Conservation (phyloP, 2,329 filamentous ascomycete species). For the Fusarium buharicum region DNA sequence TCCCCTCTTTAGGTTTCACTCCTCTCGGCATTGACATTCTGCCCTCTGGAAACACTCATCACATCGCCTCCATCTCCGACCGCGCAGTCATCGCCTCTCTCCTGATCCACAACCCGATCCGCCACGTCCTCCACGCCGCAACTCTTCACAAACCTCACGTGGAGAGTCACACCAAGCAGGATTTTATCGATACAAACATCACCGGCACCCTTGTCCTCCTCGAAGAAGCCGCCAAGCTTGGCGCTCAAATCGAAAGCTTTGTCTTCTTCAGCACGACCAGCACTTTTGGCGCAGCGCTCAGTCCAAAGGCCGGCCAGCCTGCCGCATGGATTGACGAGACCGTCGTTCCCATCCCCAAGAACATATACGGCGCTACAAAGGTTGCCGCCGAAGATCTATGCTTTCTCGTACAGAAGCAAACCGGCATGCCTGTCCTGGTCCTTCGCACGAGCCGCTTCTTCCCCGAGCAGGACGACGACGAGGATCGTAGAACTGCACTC, state of each 20-base stretch:
- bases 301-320: constrained; percentile 49
- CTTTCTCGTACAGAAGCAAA: constrained; percentile 53
- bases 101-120: constrained; percentile 49
- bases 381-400: constrained; percentile 61
- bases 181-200: constrained; percentile 59
- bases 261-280: constrained; percentile 60
- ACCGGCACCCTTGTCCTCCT: constrained; percentile 56
- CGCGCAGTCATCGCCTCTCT: constrained; percentile 48
- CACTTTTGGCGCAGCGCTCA: constrained; percentile 55
- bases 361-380: constrained; percentile 62
- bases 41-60: constrained; percentile 50
- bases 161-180: constrained; percentile 55
- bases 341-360: constrained; percentile 56
- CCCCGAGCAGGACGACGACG: constrained; percentile 59
- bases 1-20: constrained; percentile 53
- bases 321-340: constrained; percentile 58
- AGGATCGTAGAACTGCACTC: constrained; percentile 50
- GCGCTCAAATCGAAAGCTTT: constrained; percentile 51
- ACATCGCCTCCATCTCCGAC: constrained; percentile 53
- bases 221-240: constrained; percentile 50
- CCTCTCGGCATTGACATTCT: constrained; percentile 59
- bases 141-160: constrained; percentile 62
- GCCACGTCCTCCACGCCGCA: constrained; percentile 57
- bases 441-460: constrained; percentile 62
- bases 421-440: constrained; percentile 54